Percentiles rank a stretch among this genome's conserved stretches.
phyloP scores from a whole-genome alignment of 257 asterid species.

The Petunia secreta region DNA sequence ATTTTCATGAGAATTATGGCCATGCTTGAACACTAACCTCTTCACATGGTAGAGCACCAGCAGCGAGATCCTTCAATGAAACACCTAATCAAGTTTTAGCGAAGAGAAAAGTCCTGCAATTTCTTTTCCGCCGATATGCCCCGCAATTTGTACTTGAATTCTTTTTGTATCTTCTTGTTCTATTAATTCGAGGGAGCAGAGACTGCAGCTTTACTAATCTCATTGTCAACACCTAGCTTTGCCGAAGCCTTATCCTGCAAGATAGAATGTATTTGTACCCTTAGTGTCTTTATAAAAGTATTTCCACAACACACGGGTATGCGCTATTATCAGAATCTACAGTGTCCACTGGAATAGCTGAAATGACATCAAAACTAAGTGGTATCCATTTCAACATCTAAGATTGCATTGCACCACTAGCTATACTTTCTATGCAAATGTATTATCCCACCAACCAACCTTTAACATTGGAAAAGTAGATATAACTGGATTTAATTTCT shows the following conservation, averaged over 20 bases:
- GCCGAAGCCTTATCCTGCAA: slow-evolving; percentile 53
- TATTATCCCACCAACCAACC: not conserved
- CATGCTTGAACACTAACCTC: slow-evolving; percentile 56
- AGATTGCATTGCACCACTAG: not conserved
- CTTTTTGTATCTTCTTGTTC: slow-evolving; percentile 26
- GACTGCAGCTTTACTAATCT: slow-evolving; percentile 29
- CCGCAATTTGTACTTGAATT: slow-evolving; percentile 19
- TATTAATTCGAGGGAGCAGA: slow-evolving; percentile 39
- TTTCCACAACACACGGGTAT: not conserved
- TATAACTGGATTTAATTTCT: not conserved
- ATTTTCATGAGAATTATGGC: slow-evolving; percentile 3
- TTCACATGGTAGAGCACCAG: slow-evolving; percentile 82
- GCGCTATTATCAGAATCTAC: not conserved
- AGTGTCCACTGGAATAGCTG: not conserved
- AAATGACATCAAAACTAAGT: not conserved
- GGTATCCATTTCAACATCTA: not conserved
- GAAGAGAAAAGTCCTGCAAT: slow-evolving; percentile 62
- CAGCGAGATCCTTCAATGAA: slow-evolving; percentile 85
- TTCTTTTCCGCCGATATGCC: slow-evolving; percentile 18
- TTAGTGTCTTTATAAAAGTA: slow-evolving; percentile 4
- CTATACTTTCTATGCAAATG: not conserved
- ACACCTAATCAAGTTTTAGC: slow-evolving; percentile 67
- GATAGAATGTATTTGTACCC: not conserved
- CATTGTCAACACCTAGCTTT: slow-evolving; percentile 45
- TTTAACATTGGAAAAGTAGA: not conserved